Evolutionary conservation across 495 filamentous ascomycete species (phyloP).

Genomic region (Aspergillus homomorphus): DNA sequence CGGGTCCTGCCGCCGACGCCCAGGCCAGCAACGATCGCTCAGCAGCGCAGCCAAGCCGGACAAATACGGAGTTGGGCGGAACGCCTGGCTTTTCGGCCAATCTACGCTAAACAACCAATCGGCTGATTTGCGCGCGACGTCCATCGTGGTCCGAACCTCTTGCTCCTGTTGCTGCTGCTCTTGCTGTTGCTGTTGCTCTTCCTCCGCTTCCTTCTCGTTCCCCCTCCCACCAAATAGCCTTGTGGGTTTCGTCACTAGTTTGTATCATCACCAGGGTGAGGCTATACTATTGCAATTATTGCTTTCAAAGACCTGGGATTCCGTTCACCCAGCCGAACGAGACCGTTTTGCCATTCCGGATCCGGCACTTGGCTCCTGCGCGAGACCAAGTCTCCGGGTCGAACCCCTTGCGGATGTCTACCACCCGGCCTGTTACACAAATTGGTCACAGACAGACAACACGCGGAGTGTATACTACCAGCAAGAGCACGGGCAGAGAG

Average conservation of each 20-base stretch:
- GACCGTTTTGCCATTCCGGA: no score
- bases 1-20: neutral
- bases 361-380: no score
- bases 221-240: no score
- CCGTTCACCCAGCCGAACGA: no score
- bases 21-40: slow-evolving; percentile 1
- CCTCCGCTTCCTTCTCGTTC: no score
- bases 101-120: neutral
- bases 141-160: neutral
- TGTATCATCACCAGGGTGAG: no score
- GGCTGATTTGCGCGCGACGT: neutral
- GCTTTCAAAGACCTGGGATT: no score
- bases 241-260: no score
- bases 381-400: no score
- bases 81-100: neutral
- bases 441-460: neutral
- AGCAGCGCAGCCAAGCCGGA: neutral
- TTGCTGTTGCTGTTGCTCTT: neutral
- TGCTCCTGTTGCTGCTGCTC: neutral
- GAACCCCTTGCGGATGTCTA: no score
- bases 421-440: no score
- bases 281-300: no score
- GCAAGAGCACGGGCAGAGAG: neutral
- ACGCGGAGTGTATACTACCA: neutral
- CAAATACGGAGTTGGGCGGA: slow-evolving; percentile 2